Percentiles rank a stretch among this genome's conserved stretches.
Conservation (phyloP, 2,329 filamentous ascomycete genomes). For the Pezicula carpinea region DNA sequence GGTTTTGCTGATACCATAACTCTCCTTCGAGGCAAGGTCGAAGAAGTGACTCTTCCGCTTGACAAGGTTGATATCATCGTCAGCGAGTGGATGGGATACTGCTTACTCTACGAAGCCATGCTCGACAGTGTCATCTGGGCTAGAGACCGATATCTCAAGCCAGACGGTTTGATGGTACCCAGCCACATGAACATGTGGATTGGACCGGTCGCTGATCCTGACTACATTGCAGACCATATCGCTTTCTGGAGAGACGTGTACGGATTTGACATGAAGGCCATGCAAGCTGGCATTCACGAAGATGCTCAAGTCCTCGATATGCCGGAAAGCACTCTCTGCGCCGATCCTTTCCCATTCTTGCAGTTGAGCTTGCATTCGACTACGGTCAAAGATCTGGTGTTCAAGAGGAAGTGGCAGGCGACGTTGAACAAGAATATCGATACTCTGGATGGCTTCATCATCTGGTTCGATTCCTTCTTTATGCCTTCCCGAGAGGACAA, state of each 20-base stretch:
- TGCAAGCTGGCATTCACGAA: conserved; percentile 77
- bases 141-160: conserved; percentile 77
- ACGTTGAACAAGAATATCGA: conserved; percentile 58
- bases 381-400: conserved; percentile 67
- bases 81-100: conserved; percentile 98
- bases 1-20: conserved; percentile 69
- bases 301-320: conserved; percentile 77
- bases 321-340: conserved; percentile 55
- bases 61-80: conserved; percentile 88
- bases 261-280: conserved; percentile 89
- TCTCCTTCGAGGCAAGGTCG: conserved; percentile 78
- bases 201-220: conserved; percentile 72
- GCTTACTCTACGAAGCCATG: conserved; percentile 92
- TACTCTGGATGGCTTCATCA: conserved; percentile 75
- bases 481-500: conserved; percentile 51
- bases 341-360: conserved; percentile 61
- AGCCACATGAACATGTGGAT: conserved; percentile 80
- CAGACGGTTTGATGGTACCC: conserved; percentile 78
- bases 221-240: conserved; percentile 73
- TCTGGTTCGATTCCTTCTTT: conserved; percentile 97
- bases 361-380: conserved; percentile 73
- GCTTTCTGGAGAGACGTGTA: conserved; percentile 90
- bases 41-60: conserved; percentile 76
- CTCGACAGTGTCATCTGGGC: conserved; percentile 87
- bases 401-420: conserved; percentile 63